Base-by-base conservation (phyloP, 163 green algal genomes). In the Chloromonas sp. region DNA sequence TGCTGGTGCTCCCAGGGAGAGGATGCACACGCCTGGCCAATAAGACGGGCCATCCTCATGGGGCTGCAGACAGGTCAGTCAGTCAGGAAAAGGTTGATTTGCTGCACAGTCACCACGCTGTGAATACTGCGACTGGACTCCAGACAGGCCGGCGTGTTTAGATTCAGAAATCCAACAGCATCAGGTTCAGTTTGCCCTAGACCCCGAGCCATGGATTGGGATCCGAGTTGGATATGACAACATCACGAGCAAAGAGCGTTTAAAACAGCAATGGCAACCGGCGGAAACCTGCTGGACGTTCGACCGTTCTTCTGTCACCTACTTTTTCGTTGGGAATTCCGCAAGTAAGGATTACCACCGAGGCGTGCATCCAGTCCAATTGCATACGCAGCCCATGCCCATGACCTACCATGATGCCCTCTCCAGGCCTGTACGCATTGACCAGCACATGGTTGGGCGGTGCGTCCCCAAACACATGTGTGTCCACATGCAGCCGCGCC, bases 41-140 rank as follows among this genome's bases (percentile, higher is more conserved):
- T 97, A 97, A 2, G 93, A 81, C 0, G 94, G 94, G 2, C 94
- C 94, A 84, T 97, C 94, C 83, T 96, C 87, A 83, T 97, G 94
- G 0, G 92, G 83, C 92, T 95, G 84, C 78, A 80, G 57, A 70
- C 66, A 59, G 2, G 71, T 2, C 1, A 14, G 66, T 2, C 36
- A 3, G 14, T 82, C 14, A 5, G 66, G 58, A 3, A 81, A 60
- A 81, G 76, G 36, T 36, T 36, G 36, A 36, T 36, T 36, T 36
- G 36, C 36, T 36, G 36, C 36, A 36, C 36, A 36, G 36, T 36
- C 36, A 36, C 36, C 36, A 36, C 36, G 36, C 36, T 36, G 36
- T 36, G 36, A 36, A 36, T 36, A 36, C 36, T 8, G 8, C 66
- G 8, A 76, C 66, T n/a, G 8, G 66, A 11, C 66, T 8, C 66